Evolutionary conservation across 1,284 basidiomycete genomes (phyloP), one percentile per base, ranked within the genome.

Genomic region (Pseudozyma tsukubaensis): DNA sequence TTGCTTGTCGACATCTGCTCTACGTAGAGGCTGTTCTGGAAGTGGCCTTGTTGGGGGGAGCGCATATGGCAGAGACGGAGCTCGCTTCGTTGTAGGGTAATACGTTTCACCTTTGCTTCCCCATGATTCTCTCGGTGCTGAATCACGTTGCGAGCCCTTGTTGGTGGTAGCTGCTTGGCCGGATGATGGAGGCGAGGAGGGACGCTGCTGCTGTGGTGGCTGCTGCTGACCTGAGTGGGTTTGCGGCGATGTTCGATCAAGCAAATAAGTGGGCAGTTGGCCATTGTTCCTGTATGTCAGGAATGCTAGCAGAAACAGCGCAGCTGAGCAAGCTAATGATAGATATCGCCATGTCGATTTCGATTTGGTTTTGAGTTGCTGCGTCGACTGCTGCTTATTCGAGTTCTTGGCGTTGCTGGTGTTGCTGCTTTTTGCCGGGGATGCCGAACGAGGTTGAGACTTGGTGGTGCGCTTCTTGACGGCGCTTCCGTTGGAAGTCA

Each of bases 41-140:
- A 82, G 52, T 4, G 63, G 62, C 0, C 68, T 69, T 19, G 51
- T 63, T 1, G 77, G 69, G 4, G 79, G 80, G 8, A 78, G 51
- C 2, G 43, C 14, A 37, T 74, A 79, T 0, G 72, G 65, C 10
- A 78, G 59, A 2, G 66, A 68, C 11, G 71, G 60, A 9, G 13
- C 60, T 39, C 53, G 35, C 36, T 63, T 54, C 24, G 42, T 50
- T 12, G 52, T 24, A 13, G 37, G 34, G 0, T 45, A 18, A 16
- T 51, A 10, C 14, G 16, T 18, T 8, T 42, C 32, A 8, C 1
- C 49, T 32, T 53, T 49, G 1, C n/a, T 51, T 21, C 50, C 37
- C 49, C 53, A 59, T 14, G 11, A 13, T 13, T 59, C 37, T 19
- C 44, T 55, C 3, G 59, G 40, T 14, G 29, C 24, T 2, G 37